These are phyloP conservation scores for Claviceps sp. DNA, from an alignment of 2,329 filamentous ascomycete species.

Conservation along the genomic window DNA sequence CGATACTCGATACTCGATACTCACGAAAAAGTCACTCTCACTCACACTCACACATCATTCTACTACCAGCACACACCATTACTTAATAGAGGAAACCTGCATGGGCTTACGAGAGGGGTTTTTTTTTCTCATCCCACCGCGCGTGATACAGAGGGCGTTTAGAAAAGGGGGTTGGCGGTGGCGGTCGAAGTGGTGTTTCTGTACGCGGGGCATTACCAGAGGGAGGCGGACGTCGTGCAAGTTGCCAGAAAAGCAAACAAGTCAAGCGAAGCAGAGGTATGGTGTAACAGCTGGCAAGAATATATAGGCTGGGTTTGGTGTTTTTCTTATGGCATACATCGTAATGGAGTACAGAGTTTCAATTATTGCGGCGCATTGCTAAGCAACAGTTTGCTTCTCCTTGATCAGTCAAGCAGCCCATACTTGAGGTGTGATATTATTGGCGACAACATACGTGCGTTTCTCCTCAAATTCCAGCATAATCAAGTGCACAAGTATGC, in stretches of 20 bases:
- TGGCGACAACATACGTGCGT: no score
- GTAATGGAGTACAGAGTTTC: conserved; percentile 21
- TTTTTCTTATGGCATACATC: conserved; percentile 19
- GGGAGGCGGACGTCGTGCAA: background rate
- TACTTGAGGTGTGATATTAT: no score
- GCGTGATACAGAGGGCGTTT: background rate
- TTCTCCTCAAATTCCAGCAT: no score
- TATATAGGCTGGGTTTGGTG: conserved; percentile 14
- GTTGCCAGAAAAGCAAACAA: conserved; percentile 1
- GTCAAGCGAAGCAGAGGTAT: conserved; percentile 1
- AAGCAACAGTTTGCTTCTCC: background rate
- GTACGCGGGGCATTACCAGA: conserved; percentile 1
- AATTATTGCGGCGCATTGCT: background rate
- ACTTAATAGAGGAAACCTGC: conserved; percentile 2
- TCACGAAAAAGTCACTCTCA: background rate
- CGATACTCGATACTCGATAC: background rate
- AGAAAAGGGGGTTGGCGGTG: background rate
- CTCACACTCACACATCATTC: background rate
- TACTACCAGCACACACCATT: conserved; percentile 1
- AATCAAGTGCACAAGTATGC: no score
- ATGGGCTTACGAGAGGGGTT: background rate
- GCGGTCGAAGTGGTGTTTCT: background rate
- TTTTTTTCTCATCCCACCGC: background rate
- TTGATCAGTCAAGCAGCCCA: background rate
- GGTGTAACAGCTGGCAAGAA: conserved; percentile 6